Evolutionary conservation across 2,329 filamentous ascomycete species (phyloP), one percentile per base, ranked within the genome.

Genomic region (Knufia petricola): DNA sequence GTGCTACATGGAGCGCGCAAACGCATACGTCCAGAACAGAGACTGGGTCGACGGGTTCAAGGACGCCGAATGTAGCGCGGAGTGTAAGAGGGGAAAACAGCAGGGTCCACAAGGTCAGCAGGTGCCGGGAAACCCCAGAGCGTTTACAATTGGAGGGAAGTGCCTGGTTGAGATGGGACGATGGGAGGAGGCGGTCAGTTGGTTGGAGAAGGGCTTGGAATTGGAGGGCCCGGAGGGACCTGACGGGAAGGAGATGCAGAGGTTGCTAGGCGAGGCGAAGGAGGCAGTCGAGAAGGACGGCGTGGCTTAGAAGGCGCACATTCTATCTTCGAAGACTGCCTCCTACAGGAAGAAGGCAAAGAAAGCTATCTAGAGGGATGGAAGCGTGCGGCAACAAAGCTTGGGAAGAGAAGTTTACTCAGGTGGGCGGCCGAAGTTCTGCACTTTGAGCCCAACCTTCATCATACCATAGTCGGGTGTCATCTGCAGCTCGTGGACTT

Each of bases 101-200:
- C 49, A 52, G 26, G 53, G 53, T 10, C 57, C 57, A 8, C 54
- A 58, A 31, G 55, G 57, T 12, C 52, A 59, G 46, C 56, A 48
- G 26, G 38, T 54, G 4, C 78, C 81, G 56, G 88, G 84, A 32
- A 96, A 98, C 66, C 81, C 86, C 1, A 96, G 96, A 78, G 89
- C 82, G 0, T 96, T 90, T 87, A 95, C 87, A 83, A 75, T 92
- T 53, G 75, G 86, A 53, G 92, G 86, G 8, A 81, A 81, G 70
- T 94, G 87, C 63, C 67, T 96, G 62, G 69, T 84, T 56, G 92
- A 98, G 78, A 96, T 96, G 92, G 84, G 85, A 1, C 69, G 90
- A 52, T 69, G 86, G 61, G 81, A 85, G 48, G 90, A 96, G 77
- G 88, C 89, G 1, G 74, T 74, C 59, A 80, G 82, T 54, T 94